Conservation (phyloP, 805 yeast species). For the Alloascoidea africana region DNA sequence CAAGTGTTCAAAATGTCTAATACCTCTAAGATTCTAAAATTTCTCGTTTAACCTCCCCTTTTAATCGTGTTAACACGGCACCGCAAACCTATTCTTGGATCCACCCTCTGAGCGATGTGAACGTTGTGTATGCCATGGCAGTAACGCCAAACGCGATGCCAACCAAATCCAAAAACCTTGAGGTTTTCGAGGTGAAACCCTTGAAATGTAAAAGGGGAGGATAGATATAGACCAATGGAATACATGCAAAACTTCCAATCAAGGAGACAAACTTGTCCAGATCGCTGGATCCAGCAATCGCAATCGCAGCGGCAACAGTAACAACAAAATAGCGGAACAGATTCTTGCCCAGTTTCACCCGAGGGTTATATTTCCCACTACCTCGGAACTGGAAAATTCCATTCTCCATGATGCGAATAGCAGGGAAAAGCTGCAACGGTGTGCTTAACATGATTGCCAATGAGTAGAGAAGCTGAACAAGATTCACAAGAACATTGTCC, state of each 20-base stretch:
- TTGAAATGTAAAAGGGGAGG: constrained; percentile 79
- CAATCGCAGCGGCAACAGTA: constrained; percentile 47
- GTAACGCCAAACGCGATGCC: constrained; percentile 29
- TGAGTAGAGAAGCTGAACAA: constrained; percentile 69
- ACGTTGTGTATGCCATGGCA: constrained; percentile 49
- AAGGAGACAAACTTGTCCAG: constrained; percentile 86
- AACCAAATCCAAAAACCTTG: constrained; percentile 18
- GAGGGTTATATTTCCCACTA: constrained; percentile 64
- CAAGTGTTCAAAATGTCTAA: too few relatives aligned
- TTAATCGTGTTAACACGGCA: too few relatives aligned
- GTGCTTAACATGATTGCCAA: constrained; percentile 81
- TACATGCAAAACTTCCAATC: constrained; percentile 90
- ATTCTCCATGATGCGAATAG: constrained; percentile 79
- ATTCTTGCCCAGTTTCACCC: constrained; percentile 82
- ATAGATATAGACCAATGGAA: constrained; percentile 86
- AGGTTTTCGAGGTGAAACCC: constrained; percentile 16
- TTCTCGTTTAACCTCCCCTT: too few relatives aligned
- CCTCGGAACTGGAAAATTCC: constrained; percentile 30
- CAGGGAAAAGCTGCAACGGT: constrained; percentile 90
- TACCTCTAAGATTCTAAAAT: too few relatives aligned
- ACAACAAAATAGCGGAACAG: constrained; percentile 51
- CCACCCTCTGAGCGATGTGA: too few relatives aligned
- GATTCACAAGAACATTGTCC: constrained; percentile 42
- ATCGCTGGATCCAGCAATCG: constrained; percentile 79
- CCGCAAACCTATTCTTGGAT: too few relatives aligned